phyloP scores from a whole-genome alignment of 495 filamentous ascomycete genomes.

The Haplographium delicatum region DNA sequence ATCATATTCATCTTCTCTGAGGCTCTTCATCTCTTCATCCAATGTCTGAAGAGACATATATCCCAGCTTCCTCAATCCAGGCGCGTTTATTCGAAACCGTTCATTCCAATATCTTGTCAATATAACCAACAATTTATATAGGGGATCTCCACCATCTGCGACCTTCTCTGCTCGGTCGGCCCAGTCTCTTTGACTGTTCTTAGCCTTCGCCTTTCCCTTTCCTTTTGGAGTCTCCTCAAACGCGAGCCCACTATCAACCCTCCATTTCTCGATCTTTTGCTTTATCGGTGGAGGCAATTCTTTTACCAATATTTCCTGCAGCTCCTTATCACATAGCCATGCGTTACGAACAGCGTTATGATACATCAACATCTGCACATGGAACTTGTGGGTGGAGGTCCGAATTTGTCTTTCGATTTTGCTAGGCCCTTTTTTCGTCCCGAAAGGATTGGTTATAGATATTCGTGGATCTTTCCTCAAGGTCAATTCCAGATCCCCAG shows the following conservation, averaged over 20 bases:
- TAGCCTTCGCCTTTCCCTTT: constrained; percentile 33
- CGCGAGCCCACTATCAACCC: constrained; percentile 56
- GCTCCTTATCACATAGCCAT: constrained; percentile 75
- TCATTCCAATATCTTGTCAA: constrained; percentile 84
- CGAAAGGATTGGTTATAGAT: constrained; percentile 50
- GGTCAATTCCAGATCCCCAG: constrained; percentile 70
- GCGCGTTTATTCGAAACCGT: constrained; percentile 70
- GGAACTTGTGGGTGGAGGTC: constrained; percentile 73
- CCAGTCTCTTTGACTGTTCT: constrained; percentile 61
- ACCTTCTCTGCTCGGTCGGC: constrained; percentile 59
- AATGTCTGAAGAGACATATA: constrained; percentile 69
- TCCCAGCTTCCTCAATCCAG: constrained; percentile 81
- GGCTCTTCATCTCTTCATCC: constrained; percentile 59
- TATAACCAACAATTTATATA: constrained; percentile 70
- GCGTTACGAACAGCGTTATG: constrained; percentile 83
- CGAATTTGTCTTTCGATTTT: constrained; percentile 78
- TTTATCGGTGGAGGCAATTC: constrained; percentile 60
- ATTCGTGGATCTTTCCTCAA: constrained; percentile 53
- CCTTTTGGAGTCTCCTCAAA: constrained; percentile 27
- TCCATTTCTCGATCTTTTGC: constrained; percentile 74
- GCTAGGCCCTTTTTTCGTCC: constrained; percentile 78
- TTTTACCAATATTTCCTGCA: constrained; percentile 70
- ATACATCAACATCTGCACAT: constrained; percentile 83
- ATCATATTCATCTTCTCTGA: constrained; percentile 57
- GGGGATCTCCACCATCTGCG: constrained; percentile 72